Base-by-base conservation (phyloP, 495 filamentous ascomycete species). In the Aspergillus sclerotioniger region DNA sequence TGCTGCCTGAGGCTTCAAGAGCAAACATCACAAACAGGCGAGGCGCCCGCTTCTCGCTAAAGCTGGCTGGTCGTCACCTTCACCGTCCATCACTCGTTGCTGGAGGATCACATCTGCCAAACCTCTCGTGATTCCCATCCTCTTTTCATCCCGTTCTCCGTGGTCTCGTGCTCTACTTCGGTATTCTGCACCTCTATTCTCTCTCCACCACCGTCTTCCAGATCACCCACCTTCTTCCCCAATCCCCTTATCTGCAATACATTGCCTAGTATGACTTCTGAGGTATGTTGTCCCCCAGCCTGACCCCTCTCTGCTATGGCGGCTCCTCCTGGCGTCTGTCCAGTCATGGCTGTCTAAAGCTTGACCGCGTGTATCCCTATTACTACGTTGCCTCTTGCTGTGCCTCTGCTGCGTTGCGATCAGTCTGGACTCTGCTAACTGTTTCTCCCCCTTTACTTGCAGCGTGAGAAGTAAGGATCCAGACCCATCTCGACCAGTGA, bases 381-480 rank as follows among this genome's bases (percentile, higher is more conserved):
- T n/a, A 12, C 9, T 41, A 13, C 4, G 5, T n/a, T n/a, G 15
- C 13, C 12, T n/a, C n/a, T 41, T 7, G 12, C 1, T 5, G 1
- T 1, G 8, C n/a, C n/a, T 15, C 37, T 41, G 37, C 12, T 41
- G 13, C 37, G 32, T 31, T 55, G 58, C 56, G 51, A 60, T 56
- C 58, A 53, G 21, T 60, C 31, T 39, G 51, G 31, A 56, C 44
- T 39, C 47, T 46, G 46, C 54, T 60, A 29, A 65, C 63, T 66
- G 62, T 59, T 67, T 37, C 47, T 62, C 43, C 63, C 48, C 56
- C 67, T 65, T 59, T 57, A 59, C 55, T 70, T 76, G 71, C 74
- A 84, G 91, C 91, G 91, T 81, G 91, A 96, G 77, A 95, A 88
- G 91, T 96, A 84, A 72, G 72, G 59, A 66, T 61, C 37, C 51